Evolutionary conservation across 1,139 yeast genomes (phyloP).

Genomic region (Geotrichum bryndzae): DNA sequence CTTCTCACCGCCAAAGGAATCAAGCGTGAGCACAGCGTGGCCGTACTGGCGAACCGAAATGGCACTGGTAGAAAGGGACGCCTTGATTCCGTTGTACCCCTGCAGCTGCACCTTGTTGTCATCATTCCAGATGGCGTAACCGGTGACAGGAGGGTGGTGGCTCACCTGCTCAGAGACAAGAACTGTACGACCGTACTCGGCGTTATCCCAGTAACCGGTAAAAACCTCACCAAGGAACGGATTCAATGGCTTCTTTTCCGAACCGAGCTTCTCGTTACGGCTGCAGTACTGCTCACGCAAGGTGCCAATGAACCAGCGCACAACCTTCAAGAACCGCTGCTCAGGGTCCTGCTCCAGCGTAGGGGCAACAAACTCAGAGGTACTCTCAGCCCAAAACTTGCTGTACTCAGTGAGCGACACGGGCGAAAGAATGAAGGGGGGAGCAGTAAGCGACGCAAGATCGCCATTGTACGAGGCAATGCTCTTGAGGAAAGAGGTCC

Average conservation of each 20-base stretch:
- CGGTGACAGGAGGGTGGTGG: constrained; percentile 95
- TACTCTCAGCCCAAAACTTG: constrained; percentile 78
- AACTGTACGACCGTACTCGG: constrained; percentile 46
- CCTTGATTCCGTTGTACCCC: constrained; percentile 86
- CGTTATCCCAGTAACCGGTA: constrained; percentile 69
- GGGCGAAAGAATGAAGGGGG: constrained; percentile 94
- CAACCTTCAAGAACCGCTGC: constrained; percentile 69
- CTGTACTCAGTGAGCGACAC: constrained; percentile 86
- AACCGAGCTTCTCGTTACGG: constrained; percentile 81
- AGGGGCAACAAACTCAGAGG: constrained; percentile 74
- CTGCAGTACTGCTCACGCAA: constrained; percentile 90
- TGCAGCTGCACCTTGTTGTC: constrained; percentile 61
- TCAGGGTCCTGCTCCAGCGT: constrained; percentile 42
- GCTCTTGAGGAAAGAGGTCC: constrained; percentile 68
- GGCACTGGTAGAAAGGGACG: constrained; percentile 72
- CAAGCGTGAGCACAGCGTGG: constrained; percentile 68
- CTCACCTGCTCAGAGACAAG: constrained; percentile 86
- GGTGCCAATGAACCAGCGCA: constrained; percentile 87
- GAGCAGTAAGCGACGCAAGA: constrained; percentile 88
- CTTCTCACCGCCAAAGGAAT: constrained; percentile 49
- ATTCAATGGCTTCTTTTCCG: constrained; percentile 92
- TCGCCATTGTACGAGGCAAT: constrained; percentile 94
- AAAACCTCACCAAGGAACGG: constrained; percentile 92
- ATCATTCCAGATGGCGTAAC: constrained; percentile 71
- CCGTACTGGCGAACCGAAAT: constrained; percentile 87